Evolutionary conservation across 441 rosid species (phyloP).

Genomic region (Viola pubescens): DNA sequence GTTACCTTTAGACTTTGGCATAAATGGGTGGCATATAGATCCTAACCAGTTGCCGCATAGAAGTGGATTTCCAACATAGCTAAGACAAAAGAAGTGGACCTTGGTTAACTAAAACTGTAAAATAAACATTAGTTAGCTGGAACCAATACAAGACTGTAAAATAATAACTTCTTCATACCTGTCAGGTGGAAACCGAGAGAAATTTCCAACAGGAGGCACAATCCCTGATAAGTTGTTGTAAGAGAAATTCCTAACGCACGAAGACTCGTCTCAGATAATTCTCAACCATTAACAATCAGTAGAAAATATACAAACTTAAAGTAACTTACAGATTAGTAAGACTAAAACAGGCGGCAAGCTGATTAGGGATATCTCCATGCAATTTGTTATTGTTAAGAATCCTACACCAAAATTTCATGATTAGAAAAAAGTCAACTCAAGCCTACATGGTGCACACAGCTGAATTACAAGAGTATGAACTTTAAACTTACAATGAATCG

Average conservation of each 20-base stretch:
- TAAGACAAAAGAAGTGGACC: constrained; percentile 18
- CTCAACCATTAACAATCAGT: background rate
- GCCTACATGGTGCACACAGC: no score
- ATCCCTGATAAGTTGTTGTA: constrained; percentile 78
- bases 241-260: constrained; percentile 56
- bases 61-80: constrained; percentile 70
- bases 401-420: constrained; percentile 22
- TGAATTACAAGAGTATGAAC: background rate
- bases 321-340: constrained; percentile 49
- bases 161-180: constrained; percentile 33
- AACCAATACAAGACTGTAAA: background rate
- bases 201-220: constrained; percentile 54
- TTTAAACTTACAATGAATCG: constrained; percentile 53
- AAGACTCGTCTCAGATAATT: background rate
- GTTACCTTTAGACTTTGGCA: constrained; percentile 51
- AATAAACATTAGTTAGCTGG: background rate
- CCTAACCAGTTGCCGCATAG: constrained; percentile 85
- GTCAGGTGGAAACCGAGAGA: constrained; percentile 51
- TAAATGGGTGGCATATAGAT: constrained; percentile 54
- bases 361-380: constrained; percentile 71
- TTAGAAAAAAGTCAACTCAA: no score
- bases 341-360: constrained; percentile 73
- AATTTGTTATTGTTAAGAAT: constrained; percentile 65
- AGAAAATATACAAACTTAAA: background rate
- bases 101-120: background rate